A percentile compares a stretch with the other conserved stretches of the same genome.
phyloP scores from a whole-genome alignment of 2,329 filamentous ascomycete species.

The Peltaster fructicola region DNA sequence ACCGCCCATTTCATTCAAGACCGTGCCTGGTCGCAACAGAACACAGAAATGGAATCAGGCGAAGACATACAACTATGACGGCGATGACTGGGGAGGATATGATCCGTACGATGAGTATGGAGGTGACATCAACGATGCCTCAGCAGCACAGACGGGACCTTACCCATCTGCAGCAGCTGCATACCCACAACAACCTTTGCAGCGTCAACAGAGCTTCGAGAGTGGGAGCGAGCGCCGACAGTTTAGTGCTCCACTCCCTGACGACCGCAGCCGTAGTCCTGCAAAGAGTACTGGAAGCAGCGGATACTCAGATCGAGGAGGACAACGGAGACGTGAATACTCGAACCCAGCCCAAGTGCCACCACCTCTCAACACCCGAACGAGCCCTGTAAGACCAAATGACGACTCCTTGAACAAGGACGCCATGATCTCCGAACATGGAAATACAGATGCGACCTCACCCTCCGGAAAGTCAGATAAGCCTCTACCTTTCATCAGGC shows the following conservation, averaged over 20 bases:
- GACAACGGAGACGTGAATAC: conserved; percentile 24
- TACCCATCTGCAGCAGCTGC: conserved; percentile 17
- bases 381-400: conserved; percentile 21
- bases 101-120: conserved; percentile 40
- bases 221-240: conserved; percentile 32
- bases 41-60: conserved; percentile 93
- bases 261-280: conserved; percentile 3
- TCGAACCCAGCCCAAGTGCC: conserved; percentile 34
- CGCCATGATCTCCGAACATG: neutral
- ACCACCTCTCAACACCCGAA: conserved; percentile 28
- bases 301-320: conserved; percentile 4
- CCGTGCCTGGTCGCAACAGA: conserved; percentile 75
- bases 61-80: conserved; percentile 71
- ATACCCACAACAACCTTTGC: conserved; percentile 10
- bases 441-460: conserved; percentile 7
- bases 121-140: conserved; percentile 28
- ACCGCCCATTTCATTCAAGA: conserved; percentile 47
- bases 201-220: conserved; percentile 35
- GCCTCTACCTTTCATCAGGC: conserved; percentile 47
- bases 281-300: neutral
- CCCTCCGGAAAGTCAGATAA: conserved; percentile 25
- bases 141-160: conserved; percentile 26
- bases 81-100: conserved; percentile 74
- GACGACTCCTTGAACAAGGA: neutral
- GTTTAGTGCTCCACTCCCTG: conserved; percentile 19